phyloP scores from a whole-genome alignment of 768 basidiomycete genomes.

The Suillus brevipes region DNA sequence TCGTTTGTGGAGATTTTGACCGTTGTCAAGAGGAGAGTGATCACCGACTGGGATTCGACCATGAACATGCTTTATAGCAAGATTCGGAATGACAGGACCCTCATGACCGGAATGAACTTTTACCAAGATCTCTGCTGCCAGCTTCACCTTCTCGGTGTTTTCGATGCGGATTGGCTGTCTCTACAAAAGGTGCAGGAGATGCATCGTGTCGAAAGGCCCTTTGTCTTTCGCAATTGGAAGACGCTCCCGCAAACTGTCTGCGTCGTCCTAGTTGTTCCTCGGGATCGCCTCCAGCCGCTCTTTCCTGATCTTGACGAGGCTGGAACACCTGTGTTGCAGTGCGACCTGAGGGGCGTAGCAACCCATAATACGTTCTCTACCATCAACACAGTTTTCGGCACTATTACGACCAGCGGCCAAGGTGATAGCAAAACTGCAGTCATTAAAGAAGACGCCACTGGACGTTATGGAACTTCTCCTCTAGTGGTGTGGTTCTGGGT shows the following conservation, averaged over 20 bases:
- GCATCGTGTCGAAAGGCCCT: slow-evolving; percentile 5
- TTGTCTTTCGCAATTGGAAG: slow-evolving; percentile 33
- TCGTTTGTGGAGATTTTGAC: slow-evolving; percentile 48
- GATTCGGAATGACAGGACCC: slow-evolving; percentile 13
- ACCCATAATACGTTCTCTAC: slow-evolving; percentile 19
- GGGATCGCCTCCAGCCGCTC: slow-evolving; percentile 23
- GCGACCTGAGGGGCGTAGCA: slow-evolving; percentile 16
- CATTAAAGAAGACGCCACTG: slow-evolving; percentile 17
- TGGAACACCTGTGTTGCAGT: slow-evolving; percentile 23
- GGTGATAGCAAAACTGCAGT: slow-evolving; percentile 19
- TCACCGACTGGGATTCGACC: slow-evolving; percentile 42
- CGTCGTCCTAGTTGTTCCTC: slow-evolving; percentile 35
- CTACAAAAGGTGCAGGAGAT: slow-evolving; percentile 15
- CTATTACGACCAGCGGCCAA: slow-evolving; percentile 16
- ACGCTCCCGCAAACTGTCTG: slow-evolving; percentile 32
- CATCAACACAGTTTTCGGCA: slow-evolving; percentile 24
- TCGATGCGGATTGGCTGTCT: slow-evolving; percentile 30
- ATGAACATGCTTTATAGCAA: slow-evolving; percentile 36
- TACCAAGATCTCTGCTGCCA: slow-evolving; percentile 50
- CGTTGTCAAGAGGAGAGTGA: slow-evolving; percentile 38
- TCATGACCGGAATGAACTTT: slow-evolving; percentile 30
- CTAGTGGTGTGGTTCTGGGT: slow-evolving; percentile 26
- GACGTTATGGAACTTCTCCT: slow-evolving; percentile 18
- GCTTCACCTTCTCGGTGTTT: slow-evolving; percentile 41
- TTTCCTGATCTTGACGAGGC: slow-evolving; percentile 22